Evolutionary conservation across 208 protist species (phyloP).

Genomic region (Leishmania tropica): DNA sequence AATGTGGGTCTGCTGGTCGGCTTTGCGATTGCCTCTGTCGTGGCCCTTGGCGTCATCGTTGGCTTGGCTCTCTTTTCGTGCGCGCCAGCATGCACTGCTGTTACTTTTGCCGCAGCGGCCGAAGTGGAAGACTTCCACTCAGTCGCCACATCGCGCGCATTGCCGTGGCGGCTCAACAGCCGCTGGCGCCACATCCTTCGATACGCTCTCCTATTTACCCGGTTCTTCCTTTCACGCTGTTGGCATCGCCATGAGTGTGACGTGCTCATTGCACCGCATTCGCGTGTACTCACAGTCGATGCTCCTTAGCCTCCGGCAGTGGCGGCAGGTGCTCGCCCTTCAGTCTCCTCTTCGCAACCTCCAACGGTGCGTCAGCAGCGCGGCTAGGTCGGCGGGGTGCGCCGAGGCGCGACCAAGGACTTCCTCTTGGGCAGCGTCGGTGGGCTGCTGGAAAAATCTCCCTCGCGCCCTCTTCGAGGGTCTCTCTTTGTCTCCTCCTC

Average conservation of each 20-base stretch:
- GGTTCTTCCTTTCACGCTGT: no score
- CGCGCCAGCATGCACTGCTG: conserved; percentile 3
- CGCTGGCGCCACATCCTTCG: no score
- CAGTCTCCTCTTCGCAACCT: neutral
- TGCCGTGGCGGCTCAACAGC: no score
- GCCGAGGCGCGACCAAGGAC: no score
- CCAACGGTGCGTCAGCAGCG: neutral
- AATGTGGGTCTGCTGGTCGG: conserved; percentile 9
- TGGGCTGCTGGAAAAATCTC: no score
- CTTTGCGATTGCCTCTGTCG: conserved; percentile 17
- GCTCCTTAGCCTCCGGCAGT: neutral
- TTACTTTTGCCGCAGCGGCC: conserved; percentile 7
- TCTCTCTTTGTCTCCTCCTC: no score
- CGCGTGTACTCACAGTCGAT: neutral
- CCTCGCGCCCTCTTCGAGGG: no score
- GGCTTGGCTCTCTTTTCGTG: neutral
- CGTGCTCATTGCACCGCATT: neutral
- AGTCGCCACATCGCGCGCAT: neutral
- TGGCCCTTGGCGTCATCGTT: neutral
- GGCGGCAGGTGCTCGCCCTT: neutral
- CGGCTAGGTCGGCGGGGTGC: no score
- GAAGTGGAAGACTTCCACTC: neutral
- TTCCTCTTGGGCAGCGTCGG: no score
- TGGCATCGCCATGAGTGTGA: no score
- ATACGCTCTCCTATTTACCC: no score